These are phyloP conservation scores for Thalia dealbata DNA, from an alignment of 176 grass and related monocot species.

Conservation along the genomic window DNA sequence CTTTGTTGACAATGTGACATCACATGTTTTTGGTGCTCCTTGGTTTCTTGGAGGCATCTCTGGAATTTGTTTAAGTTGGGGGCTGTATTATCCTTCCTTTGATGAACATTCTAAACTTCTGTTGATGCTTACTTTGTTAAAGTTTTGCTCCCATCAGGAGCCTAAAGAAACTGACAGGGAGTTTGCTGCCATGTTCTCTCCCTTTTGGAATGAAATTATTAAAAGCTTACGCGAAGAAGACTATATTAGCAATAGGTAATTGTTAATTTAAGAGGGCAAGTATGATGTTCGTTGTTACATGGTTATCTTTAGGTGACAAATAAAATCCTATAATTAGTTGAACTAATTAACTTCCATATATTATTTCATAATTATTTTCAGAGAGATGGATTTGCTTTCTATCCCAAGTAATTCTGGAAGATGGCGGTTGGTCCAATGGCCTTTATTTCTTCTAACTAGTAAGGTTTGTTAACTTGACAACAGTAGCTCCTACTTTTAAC, in stretches of 20 bases:
- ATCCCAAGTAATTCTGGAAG: conserved; percentile 91
- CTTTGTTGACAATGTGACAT: background rate
- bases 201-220: conserved; percentile 99
- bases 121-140: background rate
- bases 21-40: background rate
- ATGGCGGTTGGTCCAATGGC: conserved; percentile 83
- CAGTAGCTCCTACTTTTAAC: conserved; percentile 5
- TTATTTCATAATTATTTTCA: conserved; percentile 25
- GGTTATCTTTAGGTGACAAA: too few relatives aligned
- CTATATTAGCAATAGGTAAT: conserved; percentile 73
- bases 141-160: conserved; percentile 30
- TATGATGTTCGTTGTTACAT: background rate
- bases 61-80: background rate
- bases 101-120: too few relatives aligned
- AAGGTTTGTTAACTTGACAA: conserved; percentile 45
- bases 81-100: background rate
- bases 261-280: background rate
- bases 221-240: conserved; percentile 97
- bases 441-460: conserved; percentile 88
- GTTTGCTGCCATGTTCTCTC: conserved; percentile 70
- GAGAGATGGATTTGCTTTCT: conserved; percentile 96
- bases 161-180: conserved; percentile 46
- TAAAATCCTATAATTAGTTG: background rate
- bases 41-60: background rate
- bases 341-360: background rate